Conservation (phyloP, 495 filamentous ascomycete genomes). For the Talaromyces liani region DNA sequence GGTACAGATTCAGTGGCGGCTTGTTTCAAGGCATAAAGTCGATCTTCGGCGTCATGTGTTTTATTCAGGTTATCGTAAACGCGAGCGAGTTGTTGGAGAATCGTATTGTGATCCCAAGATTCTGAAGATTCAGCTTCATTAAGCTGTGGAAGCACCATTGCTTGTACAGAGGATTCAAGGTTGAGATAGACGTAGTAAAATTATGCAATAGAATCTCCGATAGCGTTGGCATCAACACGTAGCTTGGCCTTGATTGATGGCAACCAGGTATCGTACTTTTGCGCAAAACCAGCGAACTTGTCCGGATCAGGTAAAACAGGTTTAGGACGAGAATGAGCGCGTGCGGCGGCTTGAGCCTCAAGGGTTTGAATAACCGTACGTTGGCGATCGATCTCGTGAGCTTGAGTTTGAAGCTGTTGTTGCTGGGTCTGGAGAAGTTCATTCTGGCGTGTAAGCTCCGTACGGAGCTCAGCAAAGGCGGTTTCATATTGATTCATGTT, state of each 20-base stretch:
- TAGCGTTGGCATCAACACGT: background rate
- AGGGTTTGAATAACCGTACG: too few species aligned
- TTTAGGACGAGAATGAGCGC: too few species aligned
- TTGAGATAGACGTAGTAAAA: background rate
- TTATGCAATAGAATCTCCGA: background rate
- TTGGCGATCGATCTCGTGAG: too few species aligned
- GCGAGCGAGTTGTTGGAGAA: background rate
- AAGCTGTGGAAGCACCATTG: background rate
- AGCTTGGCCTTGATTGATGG: background rate
- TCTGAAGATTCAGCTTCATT: background rate
- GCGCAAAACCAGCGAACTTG: too few species aligned
- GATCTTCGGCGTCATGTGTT: background rate
- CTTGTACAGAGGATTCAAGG: background rate
- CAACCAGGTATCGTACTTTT: background rate
- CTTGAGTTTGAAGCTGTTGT: too few species aligned
- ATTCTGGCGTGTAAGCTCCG: too few species aligned
- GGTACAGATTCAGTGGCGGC: background rate
- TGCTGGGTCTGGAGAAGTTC: too few species aligned
- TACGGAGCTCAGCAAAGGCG: too few species aligned
- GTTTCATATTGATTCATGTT: too few species aligned
- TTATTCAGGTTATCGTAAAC: background rate
- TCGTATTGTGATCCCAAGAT: background rate
- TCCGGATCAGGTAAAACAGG: too few species aligned
- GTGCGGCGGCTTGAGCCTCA: too few species aligned
- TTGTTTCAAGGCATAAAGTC: background rate